Base-by-base conservation (phyloP, 768 basidiomycete genomes). In the Leccinum disarticulatum region DNA sequence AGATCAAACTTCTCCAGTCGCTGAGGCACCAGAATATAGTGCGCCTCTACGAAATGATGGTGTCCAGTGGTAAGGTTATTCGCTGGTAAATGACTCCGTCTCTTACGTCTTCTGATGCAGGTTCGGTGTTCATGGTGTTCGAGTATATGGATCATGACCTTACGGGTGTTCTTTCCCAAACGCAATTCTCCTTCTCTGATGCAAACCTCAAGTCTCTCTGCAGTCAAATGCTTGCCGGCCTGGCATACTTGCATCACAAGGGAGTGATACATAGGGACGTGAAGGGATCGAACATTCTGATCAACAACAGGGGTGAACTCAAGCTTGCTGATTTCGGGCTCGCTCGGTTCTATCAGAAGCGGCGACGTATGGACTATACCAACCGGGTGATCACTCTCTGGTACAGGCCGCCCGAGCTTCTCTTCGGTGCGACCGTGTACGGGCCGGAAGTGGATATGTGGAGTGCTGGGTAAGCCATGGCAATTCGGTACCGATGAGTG, bases 61-160 rank as follows among this genome's bases (percentile, higher is more conserved):
- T 98, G 7, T 93, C 95, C 1, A 91, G 93, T 66, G 95, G 97
- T 95, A 66, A 64, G 83, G 65, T 13, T 17, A 8, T 57, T 48
- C 11, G 9, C 19, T 30, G 2, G 43, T 10, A 48, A 38, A 28
- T 55, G 11, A 10, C 0, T 13, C 10, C 25, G 14, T 36, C 13
- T n/a, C 57, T 73, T 36, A 71, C 33, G 9, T 11, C 60, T 57
- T 52, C 19, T 46, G n/a, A 19, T 17, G 6, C 67, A 98, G 96
- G 94, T 59, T 88, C 90, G 52, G 95, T 97, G 46, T 96, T 93
- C 76, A 99, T 99, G 97, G 96, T 99, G 41, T 94, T 98, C 68
- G 95, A 98, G 73, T 99, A 99, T 74, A 92, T 97, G 92, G 95
- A 99, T 68, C 96, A 98, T 71, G 97, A 99, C 71, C 79, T 99